Evolutionary conservation across 768 basidiomycete species (phyloP), one percentile per base, ranked within the genome.

Genomic region (Trametes gibbosa): DNA sequence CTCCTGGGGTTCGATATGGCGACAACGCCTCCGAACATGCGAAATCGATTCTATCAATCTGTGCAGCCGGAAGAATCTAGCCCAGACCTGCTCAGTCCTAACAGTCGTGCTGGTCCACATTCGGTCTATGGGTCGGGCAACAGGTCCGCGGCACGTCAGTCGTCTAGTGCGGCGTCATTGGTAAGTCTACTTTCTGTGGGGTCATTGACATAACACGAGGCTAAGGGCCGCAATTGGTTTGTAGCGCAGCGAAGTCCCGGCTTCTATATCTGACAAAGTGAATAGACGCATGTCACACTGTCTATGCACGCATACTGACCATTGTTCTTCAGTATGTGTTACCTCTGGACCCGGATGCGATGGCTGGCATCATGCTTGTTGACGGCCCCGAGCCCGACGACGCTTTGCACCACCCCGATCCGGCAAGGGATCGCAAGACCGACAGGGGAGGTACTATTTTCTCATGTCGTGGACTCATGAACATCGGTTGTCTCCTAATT

Each of bases 401-500:
- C 68, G 81, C 81, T 41, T 74, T 91, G 21, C 89, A 91, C 67
- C 81, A 89, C 61, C 89, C 89, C 2, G 78, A 84, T 53, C 69
- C 68, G 1, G 40, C 45, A 27, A 58, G 66, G 7, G 68, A 69
- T 52, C 62, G 65, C 35, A 70, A 63, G 62, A 59, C 49, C 43
- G 75, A 77, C 58, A 59, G 68, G 49, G 71, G 74, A 13, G 79
- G 79, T 21, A 73, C 79, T 56, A 72, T 79, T 47, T 76, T 84
- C 63, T 82, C 83, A 13, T 67, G 75, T 59, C 76, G 90, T 72
- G 89, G 89, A 21, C 66, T 90, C 52, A 76, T 79, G 7, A 94
- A 95, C 67, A 68, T 90, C 0, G 85, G 90, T 1, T 92, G 89
- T 68, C 75, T 94, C 17, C 57, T 79, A 50, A 56, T 87, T 42